phyloP scores from a whole-genome alignment of 768 basidiomycete species.

The Vishniacozyma victoriae region DNA sequence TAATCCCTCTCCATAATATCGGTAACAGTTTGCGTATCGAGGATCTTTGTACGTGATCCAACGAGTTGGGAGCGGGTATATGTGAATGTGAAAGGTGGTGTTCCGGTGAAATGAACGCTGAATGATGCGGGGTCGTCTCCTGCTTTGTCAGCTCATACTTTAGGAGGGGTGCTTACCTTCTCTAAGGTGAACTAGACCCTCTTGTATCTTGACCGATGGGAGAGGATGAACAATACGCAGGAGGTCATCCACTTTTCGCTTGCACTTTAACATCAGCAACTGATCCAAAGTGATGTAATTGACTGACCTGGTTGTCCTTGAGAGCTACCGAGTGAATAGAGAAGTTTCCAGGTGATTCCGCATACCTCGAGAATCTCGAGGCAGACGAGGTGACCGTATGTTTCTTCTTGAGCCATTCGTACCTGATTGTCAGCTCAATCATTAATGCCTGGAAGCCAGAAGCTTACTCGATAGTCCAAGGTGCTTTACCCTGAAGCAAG shows the following conservation, averaged over 20 bases:
- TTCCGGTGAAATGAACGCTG: constrained; percentile 77
- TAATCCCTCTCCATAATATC: constrained; percentile 60
- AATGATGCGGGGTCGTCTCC: constrained; percentile 85
- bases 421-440: constrained; percentile 52
- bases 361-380: constrained; percentile 78
- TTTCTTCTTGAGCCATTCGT: constrained; percentile 69
- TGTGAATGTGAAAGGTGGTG: constrained; percentile 85
- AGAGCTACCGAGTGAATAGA: constrained; percentile 82
- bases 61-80: constrained; percentile 36
- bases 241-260: constrained; percentile 70
- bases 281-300: background rate
- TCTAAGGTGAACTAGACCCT: constrained; percentile 83
- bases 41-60: constrained; percentile 29
- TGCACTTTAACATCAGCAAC: constrained; percentile 34
- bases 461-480: constrained; percentile 69
- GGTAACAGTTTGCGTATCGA: constrained; percentile 46
- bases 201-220: constrained; percentile 81
- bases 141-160: constrained; percentile 36
- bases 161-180: constrained; percentile 59
- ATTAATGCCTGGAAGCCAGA: background rate
- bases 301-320: constrained; percentile 70
- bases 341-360: constrained; percentile 77
- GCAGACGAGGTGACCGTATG: constrained; percentile 67
- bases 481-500: constrained; percentile 86
- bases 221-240: constrained; percentile 69